Conservation (phyloP, 768 basidiomycete species). For the Calvatia gigantea region DNA sequence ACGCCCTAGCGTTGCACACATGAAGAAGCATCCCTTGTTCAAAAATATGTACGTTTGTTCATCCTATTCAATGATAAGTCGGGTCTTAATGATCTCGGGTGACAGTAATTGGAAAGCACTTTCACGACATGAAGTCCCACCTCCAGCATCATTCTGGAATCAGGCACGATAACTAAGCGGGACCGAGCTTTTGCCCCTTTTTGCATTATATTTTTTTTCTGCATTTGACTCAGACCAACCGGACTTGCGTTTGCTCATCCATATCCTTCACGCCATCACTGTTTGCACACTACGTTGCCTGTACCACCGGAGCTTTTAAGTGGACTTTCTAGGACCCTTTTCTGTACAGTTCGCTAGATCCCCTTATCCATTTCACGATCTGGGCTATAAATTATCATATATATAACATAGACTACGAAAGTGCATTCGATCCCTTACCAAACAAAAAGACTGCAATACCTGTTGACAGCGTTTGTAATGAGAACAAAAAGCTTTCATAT, state of each 20-base stretch:
- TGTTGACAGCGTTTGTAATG: neutral
- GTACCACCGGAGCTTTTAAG: neutral
- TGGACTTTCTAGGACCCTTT: neutral
- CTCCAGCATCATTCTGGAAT: neutral
- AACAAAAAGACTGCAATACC: neutral
- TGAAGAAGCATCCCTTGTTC: constrained; percentile 8
- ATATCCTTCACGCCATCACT: too few species aligned
- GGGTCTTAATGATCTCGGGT: neutral
- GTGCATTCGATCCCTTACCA: too few species aligned
- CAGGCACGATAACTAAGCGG: neutral
- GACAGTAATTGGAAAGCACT: constrained; percentile 2
- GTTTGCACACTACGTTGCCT: neutral
- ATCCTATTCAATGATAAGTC: neutral
- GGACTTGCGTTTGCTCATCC: too few species aligned
- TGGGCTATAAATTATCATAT: too few species aligned
- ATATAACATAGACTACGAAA: too few species aligned
- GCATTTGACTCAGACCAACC: too few species aligned
- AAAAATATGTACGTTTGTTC: constrained; percentile 4
- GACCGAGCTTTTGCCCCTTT: neutral
- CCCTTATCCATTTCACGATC: too few species aligned
- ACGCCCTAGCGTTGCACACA: constrained; percentile 10
- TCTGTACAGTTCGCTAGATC: neutral
- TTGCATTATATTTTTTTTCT: too few species aligned
- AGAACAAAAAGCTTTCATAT: neutral
- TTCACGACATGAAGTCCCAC: neutral